Percentiles rank a stretch among this genome's conserved stretches.
Conservation (phyloP, 2,329 filamentous ascomycete species). For the Alternaria arborescens region DNA sequence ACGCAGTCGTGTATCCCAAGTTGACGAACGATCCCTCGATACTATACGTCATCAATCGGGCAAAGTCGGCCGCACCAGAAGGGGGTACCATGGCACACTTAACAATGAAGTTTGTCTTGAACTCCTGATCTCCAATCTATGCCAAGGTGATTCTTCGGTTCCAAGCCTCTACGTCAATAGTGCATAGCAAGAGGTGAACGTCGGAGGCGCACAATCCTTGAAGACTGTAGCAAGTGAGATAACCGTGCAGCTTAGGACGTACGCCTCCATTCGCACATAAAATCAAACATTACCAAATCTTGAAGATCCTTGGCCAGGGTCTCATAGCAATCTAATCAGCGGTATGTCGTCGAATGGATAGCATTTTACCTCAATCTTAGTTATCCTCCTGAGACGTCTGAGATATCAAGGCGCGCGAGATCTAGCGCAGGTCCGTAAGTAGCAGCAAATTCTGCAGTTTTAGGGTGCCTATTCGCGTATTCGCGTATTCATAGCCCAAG, state of each 20-base stretch:
- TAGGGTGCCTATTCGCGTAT: not conserved
- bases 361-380: not conserved
- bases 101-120: not conserved
- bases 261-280: not conserved
- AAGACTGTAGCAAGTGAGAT: not conserved
- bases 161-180: not conserved
- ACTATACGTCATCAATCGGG: conserved; percentile 10
- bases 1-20: conserved; percentile 1
- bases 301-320: not conserved
- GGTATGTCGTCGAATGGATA: not conserved
- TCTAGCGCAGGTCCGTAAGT: conserved; percentile 7
- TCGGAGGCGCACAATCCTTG: not conserved
- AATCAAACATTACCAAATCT: not conserved
- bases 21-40: not conserved
- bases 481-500: not conserved
- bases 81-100: not conserved
- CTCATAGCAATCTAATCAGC: not conserved
- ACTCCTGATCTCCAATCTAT: not conserved
- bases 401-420: not conserved
- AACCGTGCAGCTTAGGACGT: not conserved
- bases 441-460: conserved; percentile 7
- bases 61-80: not conserved
- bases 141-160: not conserved
- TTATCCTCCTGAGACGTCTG: conserved; percentile 1
- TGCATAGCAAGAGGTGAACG: not conserved